Evolutionary conservation across 2,329 filamentous ascomycete species (phyloP).

Genomic region (Arachnomyces sp.): DNA sequence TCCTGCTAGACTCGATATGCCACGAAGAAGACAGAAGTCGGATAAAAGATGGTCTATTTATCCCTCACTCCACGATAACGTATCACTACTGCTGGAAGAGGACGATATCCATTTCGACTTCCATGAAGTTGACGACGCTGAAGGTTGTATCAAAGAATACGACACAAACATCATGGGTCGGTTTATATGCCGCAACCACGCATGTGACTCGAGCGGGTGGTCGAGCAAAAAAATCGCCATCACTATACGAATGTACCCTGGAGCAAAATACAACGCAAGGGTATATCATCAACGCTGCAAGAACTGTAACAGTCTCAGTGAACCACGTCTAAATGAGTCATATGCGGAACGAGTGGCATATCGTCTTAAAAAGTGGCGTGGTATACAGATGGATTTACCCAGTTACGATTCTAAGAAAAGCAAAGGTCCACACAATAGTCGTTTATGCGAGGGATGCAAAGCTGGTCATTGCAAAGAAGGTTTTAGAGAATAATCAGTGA

Average conservation of each 20-base stretch:
- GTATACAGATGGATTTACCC: conserved; percentile 21
- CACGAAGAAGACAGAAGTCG: conserved; percentile 12
- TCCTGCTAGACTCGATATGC: conserved; percentile 3
- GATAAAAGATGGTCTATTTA: conserved; percentile 29
- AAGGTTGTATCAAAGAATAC: conserved; percentile 19
- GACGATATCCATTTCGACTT: conserved; percentile 27
- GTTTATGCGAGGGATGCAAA: conserved; percentile 28
- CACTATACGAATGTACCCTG: conserved; percentile 35
- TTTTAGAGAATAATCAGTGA: too few relatives aligned
- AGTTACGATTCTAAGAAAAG: conserved; percentile 8
- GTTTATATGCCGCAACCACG: conserved; percentile 30
- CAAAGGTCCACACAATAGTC: conserved; percentile 20
- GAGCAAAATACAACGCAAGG: conserved; percentile 35
- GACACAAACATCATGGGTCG: conserved; percentile 38
- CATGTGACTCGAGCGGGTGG: conserved; percentile 29
- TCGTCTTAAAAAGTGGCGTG: conserved; percentile 36
- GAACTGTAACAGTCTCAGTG: conserved; percentile 26
- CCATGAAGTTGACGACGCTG: conserved; percentile 21
- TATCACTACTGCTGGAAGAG: conserved; percentile 23
- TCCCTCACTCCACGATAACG: conserved; percentile 24
- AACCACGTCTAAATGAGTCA: conserved; percentile 28
- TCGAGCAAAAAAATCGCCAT: conserved; percentile 36
- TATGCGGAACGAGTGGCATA: conserved; percentile 39
- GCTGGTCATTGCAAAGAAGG: conserved; percentile 23
- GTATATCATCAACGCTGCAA: conserved; percentile 40